Evolutionary conservation across 2,329 filamentous ascomycete genomes (phyloP).

Genomic region (Pestalotiopsis sp.): DNA sequence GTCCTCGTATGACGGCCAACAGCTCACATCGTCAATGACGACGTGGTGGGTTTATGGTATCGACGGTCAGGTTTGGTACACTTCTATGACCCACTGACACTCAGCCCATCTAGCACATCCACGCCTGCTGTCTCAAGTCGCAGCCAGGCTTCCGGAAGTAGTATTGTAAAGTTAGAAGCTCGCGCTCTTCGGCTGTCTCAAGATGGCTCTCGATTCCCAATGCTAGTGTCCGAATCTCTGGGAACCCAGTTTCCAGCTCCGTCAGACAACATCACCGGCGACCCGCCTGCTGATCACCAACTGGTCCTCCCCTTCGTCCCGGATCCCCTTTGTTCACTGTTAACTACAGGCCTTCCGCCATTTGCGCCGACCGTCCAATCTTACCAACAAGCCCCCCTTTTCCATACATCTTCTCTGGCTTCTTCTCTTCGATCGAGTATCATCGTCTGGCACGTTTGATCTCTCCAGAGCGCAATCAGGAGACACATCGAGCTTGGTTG

Average conservation of each 20-base stretch:
- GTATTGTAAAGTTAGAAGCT: not conserved
- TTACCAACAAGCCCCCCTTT: not conserved
- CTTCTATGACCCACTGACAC: not conserved
- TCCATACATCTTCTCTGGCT: constrained; percentile 20
- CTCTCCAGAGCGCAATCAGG: constrained; percentile 17
- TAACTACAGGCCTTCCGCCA: not conserved
- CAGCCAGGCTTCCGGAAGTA: not conserved
- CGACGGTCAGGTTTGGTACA: not conserved
- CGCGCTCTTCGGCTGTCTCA: constrained; percentile 2
- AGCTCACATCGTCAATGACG: not conserved
- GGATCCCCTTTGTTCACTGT: constrained; percentile 5
- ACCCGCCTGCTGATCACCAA: constrained; percentile 4
- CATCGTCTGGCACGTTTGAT: constrained; percentile 25
- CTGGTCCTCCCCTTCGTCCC: constrained; percentile 5
- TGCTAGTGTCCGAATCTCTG: constrained; percentile 3
- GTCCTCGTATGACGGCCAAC: not conserved
- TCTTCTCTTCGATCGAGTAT: constrained; percentile 26
- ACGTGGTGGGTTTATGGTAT: not conserved
- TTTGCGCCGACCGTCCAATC: not conserved
- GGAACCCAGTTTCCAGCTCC: not conserved
- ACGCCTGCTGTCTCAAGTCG: not conserved
- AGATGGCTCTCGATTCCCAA: not conserved
- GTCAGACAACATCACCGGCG: constrained; percentile 8
- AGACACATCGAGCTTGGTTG: constrained; percentile 17
- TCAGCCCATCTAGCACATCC: not conserved